Percentiles rank a stretch among this genome's conserved stretches.
Conservation (phyloP, 1,284 basidiomycete genomes). For the Vanrija humicola region DNA sequence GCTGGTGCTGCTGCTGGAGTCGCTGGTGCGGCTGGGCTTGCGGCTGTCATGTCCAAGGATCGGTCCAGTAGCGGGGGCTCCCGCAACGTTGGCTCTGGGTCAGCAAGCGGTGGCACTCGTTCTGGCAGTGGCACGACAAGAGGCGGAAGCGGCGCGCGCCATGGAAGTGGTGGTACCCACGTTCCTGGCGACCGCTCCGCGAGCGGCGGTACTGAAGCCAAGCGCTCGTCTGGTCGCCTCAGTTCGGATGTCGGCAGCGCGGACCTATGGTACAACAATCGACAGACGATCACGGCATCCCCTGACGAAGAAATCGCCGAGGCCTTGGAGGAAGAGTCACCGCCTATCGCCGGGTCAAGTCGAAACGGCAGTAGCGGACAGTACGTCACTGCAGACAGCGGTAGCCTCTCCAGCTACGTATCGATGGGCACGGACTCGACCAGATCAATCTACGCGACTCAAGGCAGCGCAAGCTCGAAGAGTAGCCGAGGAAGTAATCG, state of each 20-base stretch:
- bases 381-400: constrained; percentile 10
- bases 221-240: constrained; percentile 8
- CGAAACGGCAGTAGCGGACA: background rate
- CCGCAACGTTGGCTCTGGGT: too few relatives aligned
- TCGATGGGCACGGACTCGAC: constrained; percentile 5
- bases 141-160: too few relatives aligned
- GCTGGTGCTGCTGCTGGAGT: background rate
- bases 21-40: background rate
- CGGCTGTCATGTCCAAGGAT: background rate
- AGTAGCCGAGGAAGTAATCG: constrained; percentile 1
- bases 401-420: constrained; percentile 1
- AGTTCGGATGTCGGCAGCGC: constrained; percentile 11
- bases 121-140: background rate
- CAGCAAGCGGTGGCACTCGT: background rate
- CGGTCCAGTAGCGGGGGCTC: background rate
- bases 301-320: background rate
- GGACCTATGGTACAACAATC: constrained; percentile 11
- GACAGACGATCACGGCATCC: background rate
- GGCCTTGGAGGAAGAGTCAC: background rate
- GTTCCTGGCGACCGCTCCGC: background rate
- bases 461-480: constrained; percentile 7
- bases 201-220: background rate
- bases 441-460: constrained; percentile 1
- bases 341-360: background rate
- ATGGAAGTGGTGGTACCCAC: too few relatives aligned